Conservation (phyloP, 2,329 filamentous ascomycete species). For the Xylariaceae sp. region DNA sequence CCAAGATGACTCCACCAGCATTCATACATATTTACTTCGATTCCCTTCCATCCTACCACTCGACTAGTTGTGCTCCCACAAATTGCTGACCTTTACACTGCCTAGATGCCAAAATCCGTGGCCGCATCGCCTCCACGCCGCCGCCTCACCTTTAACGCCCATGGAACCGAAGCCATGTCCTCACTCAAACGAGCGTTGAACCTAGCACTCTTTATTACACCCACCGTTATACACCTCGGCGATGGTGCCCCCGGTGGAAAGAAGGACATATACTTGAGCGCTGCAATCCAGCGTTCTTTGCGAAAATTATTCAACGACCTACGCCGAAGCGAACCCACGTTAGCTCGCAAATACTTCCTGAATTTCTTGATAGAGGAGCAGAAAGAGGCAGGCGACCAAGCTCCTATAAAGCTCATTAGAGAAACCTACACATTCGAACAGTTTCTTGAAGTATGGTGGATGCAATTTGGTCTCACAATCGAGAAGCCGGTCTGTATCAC, state of each 20-base stretch:
- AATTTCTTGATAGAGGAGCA: conserved; percentile 59
- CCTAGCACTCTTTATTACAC: conserved; percentile 38
- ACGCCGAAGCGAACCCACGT: conserved; percentile 42
- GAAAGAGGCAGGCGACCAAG: conserved; percentile 44
- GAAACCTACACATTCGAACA: conserved; percentile 53
- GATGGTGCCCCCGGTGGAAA: conserved; percentile 26
- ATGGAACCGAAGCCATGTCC: conserved; percentile 39
- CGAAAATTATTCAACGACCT: conserved; percentile 54
- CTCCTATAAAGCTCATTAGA: conserved; percentile 41
- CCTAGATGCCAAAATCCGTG: conserved; percentile 32
- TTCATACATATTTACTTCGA: neutral
- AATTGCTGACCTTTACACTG: conserved; percentile 22
- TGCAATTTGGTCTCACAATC: conserved; percentile 51
- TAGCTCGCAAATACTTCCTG: conserved; percentile 50
- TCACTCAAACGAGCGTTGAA: conserved; percentile 42
- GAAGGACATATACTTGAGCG: conserved; percentile 51
- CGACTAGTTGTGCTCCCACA: neutral
- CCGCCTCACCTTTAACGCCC: conserved; percentile 37
- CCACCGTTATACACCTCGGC: conserved; percentile 39
- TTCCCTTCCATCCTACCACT: neutral
- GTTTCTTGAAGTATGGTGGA: conserved; percentile 57
- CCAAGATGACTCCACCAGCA: neutral
- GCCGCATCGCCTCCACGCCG: conserved; percentile 32
- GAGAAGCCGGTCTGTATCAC: conserved; percentile 48
- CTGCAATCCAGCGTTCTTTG: conserved; percentile 56